Evolutionary conservation across 1,139 yeast genomes (phyloP).

Genomic region (Pichia sp.): DNA sequence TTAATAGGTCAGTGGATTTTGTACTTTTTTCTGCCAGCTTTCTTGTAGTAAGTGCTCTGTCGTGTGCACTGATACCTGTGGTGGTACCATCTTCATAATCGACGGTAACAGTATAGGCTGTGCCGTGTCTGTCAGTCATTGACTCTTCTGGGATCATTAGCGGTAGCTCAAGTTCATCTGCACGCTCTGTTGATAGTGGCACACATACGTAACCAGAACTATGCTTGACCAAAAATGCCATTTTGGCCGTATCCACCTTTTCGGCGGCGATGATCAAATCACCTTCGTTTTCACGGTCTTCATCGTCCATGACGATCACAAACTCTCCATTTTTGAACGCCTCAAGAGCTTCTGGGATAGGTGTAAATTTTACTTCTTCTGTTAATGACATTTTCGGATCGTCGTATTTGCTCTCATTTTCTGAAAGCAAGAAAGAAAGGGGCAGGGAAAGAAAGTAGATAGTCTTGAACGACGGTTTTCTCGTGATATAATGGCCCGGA

Average conservation of each 20-base stretch:
- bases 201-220: slow-evolving; percentile 93
- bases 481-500: not conserved
- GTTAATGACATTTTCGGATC: not conserved
- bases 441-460: not conserved
- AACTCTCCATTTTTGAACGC: slow-evolving; percentile 86
- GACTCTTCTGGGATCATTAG: slow-evolving; percentile 55
- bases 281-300: slow-evolving; percentile 94
- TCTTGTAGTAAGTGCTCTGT: slow-evolving; percentile 79
- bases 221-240: slow-evolving; percentile 92
- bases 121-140: slow-evolving; percentile 83
- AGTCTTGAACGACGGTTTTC: no score
- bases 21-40: slow-evolving; percentile 60
- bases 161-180: slow-evolving; percentile 75
- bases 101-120: slow-evolving; percentile 93
- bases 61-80: slow-evolving; percentile 96
- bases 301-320: slow-evolving; percentile 93
- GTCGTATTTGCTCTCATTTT: not conserved
- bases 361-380: slow-evolving; percentile 38
- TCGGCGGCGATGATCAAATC: slow-evolving; percentile 93
- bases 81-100: slow-evolving; percentile 85
- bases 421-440: not conserved
- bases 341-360: slow-evolving; percentile 70
- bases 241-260: slow-evolving; percentile 69
- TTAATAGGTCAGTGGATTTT: slow-evolving; percentile 62
- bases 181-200: slow-evolving; percentile 73